Conservation (phyloP, 495 filamentous ascomycete species). For the Xylaria intraflava region DNA sequence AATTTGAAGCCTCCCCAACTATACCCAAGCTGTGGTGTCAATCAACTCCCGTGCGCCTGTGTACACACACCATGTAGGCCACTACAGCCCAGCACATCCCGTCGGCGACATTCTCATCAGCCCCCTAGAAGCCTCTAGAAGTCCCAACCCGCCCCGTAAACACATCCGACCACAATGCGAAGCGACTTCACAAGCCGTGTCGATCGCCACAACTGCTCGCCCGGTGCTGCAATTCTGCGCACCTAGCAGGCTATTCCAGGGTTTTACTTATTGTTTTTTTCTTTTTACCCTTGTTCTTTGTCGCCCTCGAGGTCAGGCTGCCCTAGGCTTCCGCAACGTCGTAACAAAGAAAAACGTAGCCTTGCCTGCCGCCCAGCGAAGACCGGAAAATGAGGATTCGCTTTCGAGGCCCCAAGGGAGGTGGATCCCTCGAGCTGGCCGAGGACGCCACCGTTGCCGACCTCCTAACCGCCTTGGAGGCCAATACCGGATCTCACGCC, state of each 20-base stretch:
- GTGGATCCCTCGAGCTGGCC: constrained; percentile 51
- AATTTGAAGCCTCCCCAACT: too few species aligned
- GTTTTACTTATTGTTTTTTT: background rate
- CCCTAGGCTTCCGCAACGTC: background rate
- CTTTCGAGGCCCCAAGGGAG: constrained; percentile 32
- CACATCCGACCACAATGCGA: constrained; percentile 6
- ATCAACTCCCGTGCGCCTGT: too few species aligned
- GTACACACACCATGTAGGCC: too few species aligned
- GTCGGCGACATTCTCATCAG: background rate
- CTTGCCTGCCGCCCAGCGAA: background rate
- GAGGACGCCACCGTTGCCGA: constrained; percentile 60
- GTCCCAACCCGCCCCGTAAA: constrained; percentile 1
- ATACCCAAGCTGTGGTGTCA: too few species aligned
- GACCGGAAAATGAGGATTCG: constrained; percentile 29
- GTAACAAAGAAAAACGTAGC: background rate
- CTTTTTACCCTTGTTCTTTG: background rate
- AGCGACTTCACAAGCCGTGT: background rate
- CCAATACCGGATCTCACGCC: constrained; percentile 26
- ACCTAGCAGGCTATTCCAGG: background rate
- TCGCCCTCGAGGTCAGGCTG: background rate
- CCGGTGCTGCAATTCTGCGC: background rate
- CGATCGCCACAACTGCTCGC: background rate
- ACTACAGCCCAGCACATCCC: too few species aligned
- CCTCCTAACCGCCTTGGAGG: constrained; percentile 42
- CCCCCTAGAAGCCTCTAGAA: constrained; percentile 8